Conservation (phyloP, 163 green algal genomes). For the Prototheca cutis region DNA sequence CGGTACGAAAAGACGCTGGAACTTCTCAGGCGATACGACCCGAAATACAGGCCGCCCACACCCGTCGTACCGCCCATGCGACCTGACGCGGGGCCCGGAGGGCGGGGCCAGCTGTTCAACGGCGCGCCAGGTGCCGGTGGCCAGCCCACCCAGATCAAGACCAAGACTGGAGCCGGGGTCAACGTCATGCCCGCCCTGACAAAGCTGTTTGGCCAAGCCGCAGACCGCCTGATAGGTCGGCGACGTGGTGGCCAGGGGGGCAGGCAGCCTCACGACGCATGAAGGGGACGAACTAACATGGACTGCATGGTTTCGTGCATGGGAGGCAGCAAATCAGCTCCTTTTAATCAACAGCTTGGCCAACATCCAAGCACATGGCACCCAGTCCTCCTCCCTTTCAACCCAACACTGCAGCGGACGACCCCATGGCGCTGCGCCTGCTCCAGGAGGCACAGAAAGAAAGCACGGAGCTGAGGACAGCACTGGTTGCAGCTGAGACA, state of each 20-base stretch:
- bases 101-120: background rate
- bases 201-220: slow-evolving; percentile 12
- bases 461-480: slow-evolving; percentile 3
- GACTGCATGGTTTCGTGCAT: too few relatives aligned
- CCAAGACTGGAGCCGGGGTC: slow-evolving; percentile 5
- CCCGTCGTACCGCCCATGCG: background rate
- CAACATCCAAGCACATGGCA: too few relatives aligned
- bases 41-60: slow-evolving; percentile 11
- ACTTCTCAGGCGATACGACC: slow-evolving; percentile 41
- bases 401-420: slow-evolving; percentile 19
- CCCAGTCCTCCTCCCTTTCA: too few relatives aligned
- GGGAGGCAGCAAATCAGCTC: too few relatives aligned
- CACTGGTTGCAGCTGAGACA: background rate
- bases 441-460: slow-evolving; percentile 17
- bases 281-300: too few relatives aligned
- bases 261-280: too few relatives aligned
- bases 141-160: too few relatives aligned
- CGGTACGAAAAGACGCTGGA: slow-evolving; percentile 32
- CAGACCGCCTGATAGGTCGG: slow-evolving; percentile 14
- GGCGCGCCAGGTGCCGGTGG: background rate
- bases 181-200: slow-evolving; percentile 6
- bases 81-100: background rate
- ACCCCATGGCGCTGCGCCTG: slow-evolving; percentile 14
- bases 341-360: too few relatives aligned
- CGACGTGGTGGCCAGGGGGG: too few relatives aligned